A percentile compares a stretch with the other conserved stretches of the same genome.
Conservation (phyloP, 257 asterid genomes). For the Verbascum thapsus region DNA sequence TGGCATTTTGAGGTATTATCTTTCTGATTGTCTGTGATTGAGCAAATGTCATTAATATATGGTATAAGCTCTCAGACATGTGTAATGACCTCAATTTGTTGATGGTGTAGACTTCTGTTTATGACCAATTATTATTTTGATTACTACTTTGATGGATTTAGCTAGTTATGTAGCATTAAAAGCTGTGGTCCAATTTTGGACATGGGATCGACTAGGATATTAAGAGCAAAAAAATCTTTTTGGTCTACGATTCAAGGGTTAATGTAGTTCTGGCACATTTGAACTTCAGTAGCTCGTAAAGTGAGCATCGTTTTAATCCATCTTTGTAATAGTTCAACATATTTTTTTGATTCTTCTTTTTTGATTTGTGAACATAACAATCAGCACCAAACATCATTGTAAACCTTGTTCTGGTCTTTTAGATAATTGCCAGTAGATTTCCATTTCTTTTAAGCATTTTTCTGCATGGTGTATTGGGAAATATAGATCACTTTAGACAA, state of each 20-base stretch:
- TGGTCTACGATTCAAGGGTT: neutral
- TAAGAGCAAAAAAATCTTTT: neutral
- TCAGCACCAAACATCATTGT: neutral
- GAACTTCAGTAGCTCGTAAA: slow-evolving; percentile 7
- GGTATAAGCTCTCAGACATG: slow-evolving; percentile 10
- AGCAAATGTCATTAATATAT: slow-evolving; percentile 15
- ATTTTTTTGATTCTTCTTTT: neutral
- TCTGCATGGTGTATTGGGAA: slow-evolving; percentile 25
- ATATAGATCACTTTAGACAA: slow-evolving; percentile 1
- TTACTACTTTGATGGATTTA: slow-evolving; percentile 18
- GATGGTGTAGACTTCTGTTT: slow-evolving; percentile 2
- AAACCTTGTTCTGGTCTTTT: neutral
- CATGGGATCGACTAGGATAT: slow-evolving; percentile 3
- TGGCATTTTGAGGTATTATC: slow-evolving; percentile 19
- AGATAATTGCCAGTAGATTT: neutral
- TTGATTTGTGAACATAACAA: neutral
- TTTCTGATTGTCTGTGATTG: slow-evolving; percentile 10
- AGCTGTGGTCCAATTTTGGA: neutral
- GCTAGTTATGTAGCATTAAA: neutral
- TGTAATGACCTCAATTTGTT: neutral
- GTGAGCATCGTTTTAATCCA: slow-evolving; percentile 6
- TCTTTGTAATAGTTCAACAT: slow-evolving; percentile 12
- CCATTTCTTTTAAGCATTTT: slow-evolving; percentile 21
- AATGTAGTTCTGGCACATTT: neutral
- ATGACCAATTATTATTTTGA: slow-evolving; percentile 12